Conservation (phyloP, 2,329 filamentous ascomycete genomes). For the Periconia sp. region DNA sequence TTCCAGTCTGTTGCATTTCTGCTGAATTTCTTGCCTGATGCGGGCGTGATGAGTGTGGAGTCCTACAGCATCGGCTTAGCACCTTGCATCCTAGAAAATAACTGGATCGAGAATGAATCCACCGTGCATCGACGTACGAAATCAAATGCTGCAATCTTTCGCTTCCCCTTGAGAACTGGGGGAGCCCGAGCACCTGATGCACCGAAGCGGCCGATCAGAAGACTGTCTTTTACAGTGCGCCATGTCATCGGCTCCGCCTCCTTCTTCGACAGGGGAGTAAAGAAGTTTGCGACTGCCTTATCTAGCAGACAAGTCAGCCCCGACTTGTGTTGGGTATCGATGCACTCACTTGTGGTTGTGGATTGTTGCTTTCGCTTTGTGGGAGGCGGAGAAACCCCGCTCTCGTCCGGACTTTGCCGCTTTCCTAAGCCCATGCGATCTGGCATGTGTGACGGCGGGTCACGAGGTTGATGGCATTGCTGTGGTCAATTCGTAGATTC, state of each 20-base stretch:
- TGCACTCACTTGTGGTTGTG: constrained; percentile 61
- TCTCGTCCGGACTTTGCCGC: constrained; percentile 46
- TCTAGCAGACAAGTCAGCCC: constrained; percentile 56
- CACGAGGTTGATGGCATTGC: constrained; percentile 6
- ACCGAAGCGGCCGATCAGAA: constrained; percentile 77
- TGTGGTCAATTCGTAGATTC: too few relatives aligned
- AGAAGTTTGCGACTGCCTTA: constrained; percentile 79
- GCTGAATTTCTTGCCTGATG: constrained; percentile 80
- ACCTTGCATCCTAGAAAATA: not conserved
- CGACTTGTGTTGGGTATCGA: not conserved
- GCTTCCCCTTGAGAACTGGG: constrained; percentile 18
- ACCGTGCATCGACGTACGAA: constrained; percentile 35
- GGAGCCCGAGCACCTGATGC: constrained; percentile 38
- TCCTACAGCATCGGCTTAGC: constrained; percentile 61
- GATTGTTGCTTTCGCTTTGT: constrained; percentile 62
- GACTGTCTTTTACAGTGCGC: constrained; percentile 68
- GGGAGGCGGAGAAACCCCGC: constrained; percentile 63
- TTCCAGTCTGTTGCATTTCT: constrained; percentile 81
- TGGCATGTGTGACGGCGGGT: constrained; percentile 21
- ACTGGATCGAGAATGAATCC: too few relatives aligned
- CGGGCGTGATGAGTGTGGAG: constrained; percentile 81
- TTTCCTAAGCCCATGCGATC: constrained; percentile 32
- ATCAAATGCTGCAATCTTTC: constrained; percentile 47
- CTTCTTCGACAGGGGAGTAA: constrained; percentile 87
- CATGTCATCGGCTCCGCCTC: constrained; percentile 77